Evolutionary conservation across 257 asterid species (phyloP).

Genomic region (Petunia secreta): DNA sequence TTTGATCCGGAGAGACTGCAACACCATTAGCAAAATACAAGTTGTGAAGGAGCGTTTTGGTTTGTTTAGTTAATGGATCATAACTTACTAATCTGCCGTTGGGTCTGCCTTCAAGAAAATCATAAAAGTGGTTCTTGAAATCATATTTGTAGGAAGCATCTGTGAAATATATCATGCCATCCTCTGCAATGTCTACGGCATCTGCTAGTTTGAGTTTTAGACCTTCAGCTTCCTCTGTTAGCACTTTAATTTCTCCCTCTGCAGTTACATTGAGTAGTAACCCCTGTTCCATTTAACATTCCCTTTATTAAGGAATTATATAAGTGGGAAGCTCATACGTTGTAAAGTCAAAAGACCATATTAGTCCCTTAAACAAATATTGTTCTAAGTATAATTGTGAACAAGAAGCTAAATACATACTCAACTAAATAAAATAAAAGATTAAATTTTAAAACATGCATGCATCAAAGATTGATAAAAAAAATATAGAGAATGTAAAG

Average conservation of each 20-base stretch:
- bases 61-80: constrained; percentile 67
- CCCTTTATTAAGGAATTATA: background rate
- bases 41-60: constrained; percentile 53
- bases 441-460: too few relatives aligned
- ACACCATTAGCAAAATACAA: constrained; percentile 84
- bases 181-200: constrained; percentile 62
- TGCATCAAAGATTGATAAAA: too few relatives aligned
- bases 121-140: constrained; percentile 34
- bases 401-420: too few relatives aligned
- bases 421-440: too few relatives aligned
- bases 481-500: too few relatives aligned
- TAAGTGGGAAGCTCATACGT: too few relatives aligned
- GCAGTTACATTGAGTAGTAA: constrained; percentile 58
- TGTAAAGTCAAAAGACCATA: too few relatives aligned
- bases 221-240: constrained; percentile 78
- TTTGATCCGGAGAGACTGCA: constrained; percentile 62
- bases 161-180: constrained; percentile 78
- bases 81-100: constrained; percentile 76
- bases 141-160: constrained; percentile 70
- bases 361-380: too few relatives aligned
- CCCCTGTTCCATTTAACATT: constrained; percentile 52
- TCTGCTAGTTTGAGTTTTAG: constrained; percentile 68
- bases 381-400: too few relatives aligned
- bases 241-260: constrained; percentile 54
- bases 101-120: constrained; percentile 66